phyloP scores from a whole-genome alignment of 2,329 filamentous ascomycete genomes.

The Lomentospora prolificans region DNA sequence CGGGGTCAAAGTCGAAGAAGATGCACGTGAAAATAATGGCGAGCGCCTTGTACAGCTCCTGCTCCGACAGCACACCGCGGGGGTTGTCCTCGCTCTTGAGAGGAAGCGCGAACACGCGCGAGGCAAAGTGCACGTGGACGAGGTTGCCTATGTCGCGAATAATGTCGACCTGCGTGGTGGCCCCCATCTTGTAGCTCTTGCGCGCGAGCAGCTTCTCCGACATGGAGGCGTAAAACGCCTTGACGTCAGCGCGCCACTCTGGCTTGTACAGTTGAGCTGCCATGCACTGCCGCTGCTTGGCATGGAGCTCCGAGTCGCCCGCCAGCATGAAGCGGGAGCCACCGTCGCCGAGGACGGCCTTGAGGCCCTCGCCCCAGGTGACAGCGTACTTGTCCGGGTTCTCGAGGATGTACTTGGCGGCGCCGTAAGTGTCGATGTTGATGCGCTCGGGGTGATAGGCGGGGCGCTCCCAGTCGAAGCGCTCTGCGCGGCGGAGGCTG shows the following conservation, averaged over 20 bases:
- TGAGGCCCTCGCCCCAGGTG: constrained; percentile 53
- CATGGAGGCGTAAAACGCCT: constrained; percentile 56
- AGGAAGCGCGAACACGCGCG: constrained; percentile 54
- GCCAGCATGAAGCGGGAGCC: constrained; percentile 48
- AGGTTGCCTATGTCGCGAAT: constrained; percentile 61
- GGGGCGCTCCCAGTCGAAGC: constrained; percentile 62
- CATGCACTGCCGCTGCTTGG: constrained; percentile 42
- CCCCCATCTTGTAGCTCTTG: constrained; percentile 53
- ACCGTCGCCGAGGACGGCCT: constrained; percentile 48
- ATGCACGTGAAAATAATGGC: constrained; percentile 56
- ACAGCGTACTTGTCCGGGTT: constrained; percentile 53
- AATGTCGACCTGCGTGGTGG: constrained; percentile 55
- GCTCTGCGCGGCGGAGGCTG: constrained; percentile 53
- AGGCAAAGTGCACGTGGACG: constrained; percentile 53
- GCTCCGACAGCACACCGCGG: constrained; percentile 45
- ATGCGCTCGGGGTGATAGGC: constrained; percentile 37
- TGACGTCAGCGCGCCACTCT: constrained; percentile 52
- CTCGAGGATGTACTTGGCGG: constrained; percentile 52
- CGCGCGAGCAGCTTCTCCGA: constrained; percentile 51
- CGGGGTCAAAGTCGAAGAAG: constrained; percentile 57
- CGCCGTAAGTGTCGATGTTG: constrained; percentile 50
- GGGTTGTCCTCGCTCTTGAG: constrained; percentile 53
- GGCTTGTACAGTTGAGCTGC: constrained; percentile 49
- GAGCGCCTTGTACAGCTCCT: constrained; percentile 52
- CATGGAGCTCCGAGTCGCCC: constrained; percentile 37